Evolutionary conservation across 2,329 filamentous ascomycete genomes (phyloP), one percentile per base, ranked within the genome.

Genomic region (Fusarium acutatum): DNA sequence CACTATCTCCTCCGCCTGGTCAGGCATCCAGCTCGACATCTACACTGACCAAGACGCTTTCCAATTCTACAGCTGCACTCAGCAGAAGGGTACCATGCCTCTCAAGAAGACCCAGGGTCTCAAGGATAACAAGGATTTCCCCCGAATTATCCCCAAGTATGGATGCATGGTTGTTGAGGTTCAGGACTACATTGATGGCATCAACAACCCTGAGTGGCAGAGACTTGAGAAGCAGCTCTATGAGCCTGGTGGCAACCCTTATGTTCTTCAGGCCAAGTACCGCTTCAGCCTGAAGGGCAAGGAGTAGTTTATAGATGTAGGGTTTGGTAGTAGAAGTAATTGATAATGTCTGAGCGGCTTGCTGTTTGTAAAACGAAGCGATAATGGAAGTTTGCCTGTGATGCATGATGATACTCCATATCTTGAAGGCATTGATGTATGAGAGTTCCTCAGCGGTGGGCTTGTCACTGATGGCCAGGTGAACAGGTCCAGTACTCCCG

Each of bases 91-190:
- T 75, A 86, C 86, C 3, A 83, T 93, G 70, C 84, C 92, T 2
- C 83, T 95, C 70, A 95, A 95, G 85, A 84, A 85, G 69, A 92
- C 90, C 0, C 93, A 95, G 81, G 93, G 93, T 22, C 83, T 92
- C 8, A 82, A 85, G 69, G 86, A 88, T 69, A 82, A 88, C 68
- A 71, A 82, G 4, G 82, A 84, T 37, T 88, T 91, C 75, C 88
- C 90, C 7, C 86, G 91, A 41, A 88, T 88, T 13, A 92, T 94
- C 32, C 87, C 89, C 63, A 81, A 95, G 85, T 94, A 95, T 79
- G 95, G 94, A 37, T 98, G 96, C 82, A 79, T 97, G 32, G 96
- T 97, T 54, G 88, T 98, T 82, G 96, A 98, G 84, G 94, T 96
- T 18, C 90, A 98, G 86, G 95, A 96, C 81, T 98, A 91, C 89